Base-by-base conservation (phyloP, 495 filamentous ascomycete genomes). In the Aspergillus diversus region DNA sequence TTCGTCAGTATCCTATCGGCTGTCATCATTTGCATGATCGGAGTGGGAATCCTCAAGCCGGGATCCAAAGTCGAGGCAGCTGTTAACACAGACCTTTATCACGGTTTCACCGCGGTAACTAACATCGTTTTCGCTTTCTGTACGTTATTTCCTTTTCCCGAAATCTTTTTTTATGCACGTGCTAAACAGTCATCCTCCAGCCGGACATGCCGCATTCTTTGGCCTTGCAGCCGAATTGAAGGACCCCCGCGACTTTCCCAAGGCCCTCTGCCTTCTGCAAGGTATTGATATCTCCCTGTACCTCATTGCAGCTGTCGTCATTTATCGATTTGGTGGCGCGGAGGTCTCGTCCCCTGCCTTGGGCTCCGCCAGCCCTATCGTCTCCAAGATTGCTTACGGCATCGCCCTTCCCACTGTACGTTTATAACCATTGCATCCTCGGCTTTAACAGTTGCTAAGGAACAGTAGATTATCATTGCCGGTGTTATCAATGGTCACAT, bases 221-320 rank as follows among this genome's bases (percentile, higher is more conserved):
- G 84, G 81, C 52, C 87, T 94, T 68, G 89, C 90, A 71, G 86
- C 88, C 58, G 91, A 94, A 72, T 83, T 94, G 76, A 85, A 87
- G 67, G 83, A 87, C 3, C 89, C 90, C 0, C 70, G 73, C 51
- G 85, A 91, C 69, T 92, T 84, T 70, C 79, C 81, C 57, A 90
- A 90, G 73, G 84, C 90, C 13, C 83, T 93, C 35, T 80, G 80
- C 53, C 67, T 86, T 11, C 85, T 91, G 0, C 88, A 90, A 63
- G 67, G 81, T 48, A 79, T 85, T 37, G 89, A 91, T 64, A 87
- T 87, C 42, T 68, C 80, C 51, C 84, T 93, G 46, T 93, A 96
- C 75, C 32, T 81, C 31, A 66, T 79, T 31, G 73, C 80, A 1
- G 70, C 79, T 0, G 69, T 83, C 1, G 77, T 81, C 0, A 87